Conservation (phyloP, 1,284 basidiomycete species). For the Apiotrichum veenhuisii region DNA sequence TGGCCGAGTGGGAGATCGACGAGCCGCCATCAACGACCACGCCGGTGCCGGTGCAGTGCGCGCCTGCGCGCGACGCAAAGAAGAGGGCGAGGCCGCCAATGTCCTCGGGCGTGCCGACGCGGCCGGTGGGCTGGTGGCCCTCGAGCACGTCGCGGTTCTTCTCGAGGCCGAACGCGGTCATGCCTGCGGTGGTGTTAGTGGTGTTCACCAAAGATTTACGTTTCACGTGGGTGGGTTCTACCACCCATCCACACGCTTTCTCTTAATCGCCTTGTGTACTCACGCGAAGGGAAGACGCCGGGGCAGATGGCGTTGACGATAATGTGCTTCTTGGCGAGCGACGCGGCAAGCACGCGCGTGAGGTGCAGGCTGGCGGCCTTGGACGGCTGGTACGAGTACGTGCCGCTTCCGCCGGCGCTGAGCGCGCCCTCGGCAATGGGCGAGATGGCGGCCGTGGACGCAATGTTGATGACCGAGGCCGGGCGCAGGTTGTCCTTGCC, state of each 20-base stretch:
- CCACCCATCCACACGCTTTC: no score
- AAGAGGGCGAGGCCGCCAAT: constrained; percentile 37
- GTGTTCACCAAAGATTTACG: no score
- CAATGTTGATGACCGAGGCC: constrained; percentile 32
- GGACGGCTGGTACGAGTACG: constrained; percentile 21
- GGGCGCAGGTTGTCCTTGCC: constrained; percentile 20
- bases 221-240: no score
- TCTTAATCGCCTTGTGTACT: neutral
- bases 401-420: constrained; percentile 24
- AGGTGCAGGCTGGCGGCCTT: constrained; percentile 26
- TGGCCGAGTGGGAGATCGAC: constrained; percentile 12
- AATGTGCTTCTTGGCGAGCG: constrained; percentile 32
- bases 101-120: constrained; percentile 35
- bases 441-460: constrained; percentile 25
- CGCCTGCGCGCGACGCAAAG: constrained; percentile 29
- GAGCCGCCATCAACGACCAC: constrained; percentile 28
- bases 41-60: constrained; percentile 35
- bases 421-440: constrained; percentile 20
- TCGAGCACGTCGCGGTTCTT: constrained; percentile 21
- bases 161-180: constrained; percentile 32
- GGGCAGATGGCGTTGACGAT: constrained; percentile 35
- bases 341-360: constrained; percentile 23
- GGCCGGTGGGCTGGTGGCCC: constrained; percentile 26
- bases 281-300: constrained; percentile 36
- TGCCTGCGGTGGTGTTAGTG: constrained; percentile 7